Conservation (phyloP, 1,139 yeast species). For the Suhomyces ambrosiae region DNA sequence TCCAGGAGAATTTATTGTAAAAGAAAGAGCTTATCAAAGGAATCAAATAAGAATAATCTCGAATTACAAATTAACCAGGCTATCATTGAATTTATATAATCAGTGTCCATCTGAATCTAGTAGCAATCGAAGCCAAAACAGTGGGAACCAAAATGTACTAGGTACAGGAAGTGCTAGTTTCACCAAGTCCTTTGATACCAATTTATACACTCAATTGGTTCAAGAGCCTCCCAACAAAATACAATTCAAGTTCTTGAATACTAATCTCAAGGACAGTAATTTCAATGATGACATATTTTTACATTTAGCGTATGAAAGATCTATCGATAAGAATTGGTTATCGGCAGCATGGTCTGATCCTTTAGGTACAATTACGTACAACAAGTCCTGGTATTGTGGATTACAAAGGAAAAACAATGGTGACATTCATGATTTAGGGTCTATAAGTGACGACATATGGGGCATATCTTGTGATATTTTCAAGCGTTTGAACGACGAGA, state of each 20-base stretch:
- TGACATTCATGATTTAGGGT: conserved; percentile 32
- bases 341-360: conserved; percentile 92
- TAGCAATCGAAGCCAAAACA: background rate
- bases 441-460: conserved; percentile 45
- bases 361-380: conserved; percentile 61
- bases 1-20: conserved; percentile 53
- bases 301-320: conserved; percentile 83
- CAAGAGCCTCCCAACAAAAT: conserved; percentile 49
- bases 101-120: conserved; percentile 38
- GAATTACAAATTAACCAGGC: conserved; percentile 45
- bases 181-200: conserved; percentile 3
- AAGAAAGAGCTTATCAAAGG: conserved; percentile 29
- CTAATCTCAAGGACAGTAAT: conserved; percentile 24
- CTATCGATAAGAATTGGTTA: conserved; percentile 81
- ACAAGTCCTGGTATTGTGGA: conserved; percentile 66
- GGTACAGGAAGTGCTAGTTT: background rate
- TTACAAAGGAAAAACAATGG: conserved; percentile 17
- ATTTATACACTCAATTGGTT: conserved; percentile 45
- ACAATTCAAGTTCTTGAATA: conserved; percentile 52
- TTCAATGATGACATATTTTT: conserved; percentile 69
- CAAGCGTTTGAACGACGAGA: conserved; percentile 37
- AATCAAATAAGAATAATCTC: conserved; percentile 53
- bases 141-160: background rate
- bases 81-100: conserved; percentile 69
- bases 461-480: conserved; percentile 41